Evolutionary conservation across 495 filamentous ascomycete species (phyloP).

Genomic region (Hyaloscypha hepaticicola): DNA sequence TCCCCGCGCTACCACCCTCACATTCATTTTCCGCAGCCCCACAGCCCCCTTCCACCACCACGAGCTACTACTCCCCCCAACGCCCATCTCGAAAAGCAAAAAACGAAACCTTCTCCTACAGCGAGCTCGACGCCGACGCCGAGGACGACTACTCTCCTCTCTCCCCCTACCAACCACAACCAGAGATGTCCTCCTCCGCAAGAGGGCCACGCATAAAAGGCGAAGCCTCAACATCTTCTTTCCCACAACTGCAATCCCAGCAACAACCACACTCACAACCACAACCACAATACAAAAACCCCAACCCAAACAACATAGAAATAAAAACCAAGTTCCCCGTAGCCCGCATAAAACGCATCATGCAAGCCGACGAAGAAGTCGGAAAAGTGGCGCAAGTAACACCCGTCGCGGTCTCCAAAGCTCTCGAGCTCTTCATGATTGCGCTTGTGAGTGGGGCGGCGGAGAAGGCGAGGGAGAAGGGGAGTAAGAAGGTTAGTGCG

Average conservation of each 20-base stretch:
- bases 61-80: constrained; percentile 14
- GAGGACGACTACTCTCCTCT: background rate
- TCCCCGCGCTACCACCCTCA: constrained; percentile 30
- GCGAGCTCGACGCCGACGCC: constrained; percentile 3
- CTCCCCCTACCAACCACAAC: constrained; percentile 21
- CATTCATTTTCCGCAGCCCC: constrained; percentile 27
- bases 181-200: constrained; percentile 15
- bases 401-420: constrained; percentile 90
- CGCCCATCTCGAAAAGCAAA: constrained; percentile 8
- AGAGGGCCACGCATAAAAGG: constrained; percentile 13
- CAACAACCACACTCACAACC: background rate
- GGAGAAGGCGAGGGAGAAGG: constrained; percentile 73
- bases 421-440: constrained; percentile 97
- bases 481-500: constrained; percentile 85
- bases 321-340: constrained; percentile 97
- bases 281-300: constrained; percentile 16
- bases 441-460: constrained; percentile 84
- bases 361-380: constrained; percentile 99
- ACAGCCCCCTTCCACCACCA: constrained; percentile 18
- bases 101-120: constrained; percentile 15
- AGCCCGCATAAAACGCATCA: constrained; percentile 97
- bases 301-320: constrained; percentile 54
- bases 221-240: background rate
- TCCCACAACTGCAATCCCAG: background rate
- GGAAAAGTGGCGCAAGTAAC: constrained; percentile 98